Evolutionary conservation across 805 yeast genomes (phyloP).

Genomic region (Candida endomychidarum): DNA sequence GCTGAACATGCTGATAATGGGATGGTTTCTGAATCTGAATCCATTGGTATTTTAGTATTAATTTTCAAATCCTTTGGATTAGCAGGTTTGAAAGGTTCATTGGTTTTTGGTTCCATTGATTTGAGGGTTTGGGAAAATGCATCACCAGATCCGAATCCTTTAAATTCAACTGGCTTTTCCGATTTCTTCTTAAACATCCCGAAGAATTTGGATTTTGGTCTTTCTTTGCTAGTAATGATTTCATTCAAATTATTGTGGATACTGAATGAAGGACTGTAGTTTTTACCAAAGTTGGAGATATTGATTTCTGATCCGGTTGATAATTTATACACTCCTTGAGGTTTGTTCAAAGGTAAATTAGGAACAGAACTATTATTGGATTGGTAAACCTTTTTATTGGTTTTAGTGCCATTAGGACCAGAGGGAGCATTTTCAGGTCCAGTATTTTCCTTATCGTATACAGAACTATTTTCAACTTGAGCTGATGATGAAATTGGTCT

Average conservation of each 20-base stretch:
- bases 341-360: constrained; percentile 2
- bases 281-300: constrained; percentile 39
- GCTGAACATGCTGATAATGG: constrained; percentile 18
- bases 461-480: constrained; percentile 15
- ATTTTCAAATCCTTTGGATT: constrained; percentile 17
- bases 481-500: constrained; percentile 25
- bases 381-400: background rate
- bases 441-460: constrained; percentile 11
- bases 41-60: constrained; percentile 11
- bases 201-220: constrained; percentile 32
- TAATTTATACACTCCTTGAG: constrained; percentile 16
- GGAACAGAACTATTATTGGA: constrained; percentile 10
- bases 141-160: background rate
- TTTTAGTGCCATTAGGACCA: too few relatives aligned
- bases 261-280: constrained; percentile 37
- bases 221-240: constrained; percentile 12
- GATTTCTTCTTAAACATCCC: constrained; percentile 30
- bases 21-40: constrained; percentile 17
- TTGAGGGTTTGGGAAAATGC: background rate
- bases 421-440: background rate
- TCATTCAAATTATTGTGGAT: constrained; percentile 15
- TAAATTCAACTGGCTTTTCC: background rate
- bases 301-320: constrained; percentile 39
- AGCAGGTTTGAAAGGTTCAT: constrained; percentile 1
- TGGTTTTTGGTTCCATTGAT: background rate